A percentile compares a stretch with the other conserved stretches of the same genome.
These are phyloP conservation scores for Penicillium canescens DNA, from an alignment of 495 filamentous ascomycete genomes.

Conservation along the genomic window DNA sequence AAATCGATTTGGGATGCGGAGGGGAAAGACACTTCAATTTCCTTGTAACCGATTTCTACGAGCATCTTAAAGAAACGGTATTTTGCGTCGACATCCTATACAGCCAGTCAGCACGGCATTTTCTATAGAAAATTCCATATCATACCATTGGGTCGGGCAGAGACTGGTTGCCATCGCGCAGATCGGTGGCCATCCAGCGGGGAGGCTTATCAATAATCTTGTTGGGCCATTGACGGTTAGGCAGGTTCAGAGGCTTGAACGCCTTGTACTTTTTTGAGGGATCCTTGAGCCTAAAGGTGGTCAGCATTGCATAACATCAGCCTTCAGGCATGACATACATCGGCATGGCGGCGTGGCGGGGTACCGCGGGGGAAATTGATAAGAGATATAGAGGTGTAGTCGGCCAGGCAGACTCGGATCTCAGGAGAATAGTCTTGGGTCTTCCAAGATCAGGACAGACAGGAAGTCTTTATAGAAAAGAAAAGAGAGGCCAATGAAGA, in stretches of 20 bases:
- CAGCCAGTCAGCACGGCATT: neutral
- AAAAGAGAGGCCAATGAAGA: slow-evolving; percentile 21
- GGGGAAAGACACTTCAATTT: slow-evolving; percentile 96
- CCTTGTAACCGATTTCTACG: slow-evolving; percentile 91
- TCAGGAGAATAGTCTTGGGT: neutral
- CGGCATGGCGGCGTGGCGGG: slow-evolving; percentile 38
- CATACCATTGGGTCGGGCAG: slow-evolving; percentile 85
- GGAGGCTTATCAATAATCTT: slow-evolving; percentile 76
- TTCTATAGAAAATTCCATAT: neutral
- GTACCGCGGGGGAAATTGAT: slow-evolving; percentile 30
- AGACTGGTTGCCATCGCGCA: slow-evolving; percentile 87
- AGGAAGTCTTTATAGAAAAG: slow-evolving; percentile 14
- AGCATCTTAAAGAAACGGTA: slow-evolving; percentile 95
- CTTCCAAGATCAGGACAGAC: neutral
- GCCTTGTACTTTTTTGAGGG: slow-evolving; percentile 89
- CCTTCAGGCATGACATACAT: slow-evolving; percentile 29
- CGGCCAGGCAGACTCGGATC: slow-evolving; percentile 3
- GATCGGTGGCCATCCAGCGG: slow-evolving; percentile 82
- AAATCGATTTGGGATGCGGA: slow-evolving; percentile 93
- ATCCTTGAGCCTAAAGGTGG: slow-evolving; percentile 75
- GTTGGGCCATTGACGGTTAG: slow-evolving; percentile 87
- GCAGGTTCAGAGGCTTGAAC: slow-evolving; percentile 75
- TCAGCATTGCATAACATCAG: slow-evolving; percentile 3
- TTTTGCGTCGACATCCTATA: slow-evolving; percentile 89
- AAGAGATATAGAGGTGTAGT: slow-evolving; percentile 12